A percentile compares a stretch with the other conserved stretches of the same genome.
phyloP scores from a whole-genome alignment of 495 filamentous ascomycete species.

The Entonaema liquescens region DNA sequence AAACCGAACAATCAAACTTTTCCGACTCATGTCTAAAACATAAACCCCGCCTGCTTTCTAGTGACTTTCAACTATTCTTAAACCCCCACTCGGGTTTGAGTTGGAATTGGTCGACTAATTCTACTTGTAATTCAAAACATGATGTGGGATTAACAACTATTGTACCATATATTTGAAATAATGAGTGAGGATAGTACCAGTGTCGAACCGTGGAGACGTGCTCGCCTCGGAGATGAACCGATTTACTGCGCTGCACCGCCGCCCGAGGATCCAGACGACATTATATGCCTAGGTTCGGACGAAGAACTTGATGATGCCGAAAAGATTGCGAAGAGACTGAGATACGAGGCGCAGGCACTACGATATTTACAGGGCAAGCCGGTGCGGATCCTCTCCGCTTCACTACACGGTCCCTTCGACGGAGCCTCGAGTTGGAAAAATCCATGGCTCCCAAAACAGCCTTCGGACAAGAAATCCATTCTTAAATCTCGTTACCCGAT shows the following conservation, averaged over 20 bases:
- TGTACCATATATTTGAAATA: slow-evolving; percentile 4
- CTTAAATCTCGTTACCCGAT: slow-evolving; percentile 4
- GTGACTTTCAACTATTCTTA: background rate
- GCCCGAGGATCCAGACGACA: slow-evolving; percentile 47
- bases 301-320: slow-evolving; percentile 58
- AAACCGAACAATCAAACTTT: background rate
- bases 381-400: slow-evolving; percentile 68
- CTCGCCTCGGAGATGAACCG: slow-evolving; percentile 50
- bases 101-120: background rate
- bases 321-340: slow-evolving; percentile 57
- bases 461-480: slow-evolving; percentile 23
- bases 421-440: slow-evolving; percentile 66
- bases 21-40: background rate
- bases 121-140: background rate
- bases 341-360: slow-evolving; percentile 67
- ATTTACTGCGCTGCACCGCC: slow-evolving; percentile 56
- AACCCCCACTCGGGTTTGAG: background rate
- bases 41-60: background rate
- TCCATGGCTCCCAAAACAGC: slow-evolving; percentile 62
- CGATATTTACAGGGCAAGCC: slow-evolving; percentile 67
- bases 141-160: slow-evolving; percentile 1
- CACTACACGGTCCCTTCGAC: slow-evolving; percentile 70
- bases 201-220: slow-evolving; percentile 17
- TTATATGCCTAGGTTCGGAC: slow-evolving; percentile 65
- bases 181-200: slow-evolving; percentile 26